Evolutionary conservation across 441 rosid species (phyloP).

Genomic region (Euphorbia celastroides): DNA sequence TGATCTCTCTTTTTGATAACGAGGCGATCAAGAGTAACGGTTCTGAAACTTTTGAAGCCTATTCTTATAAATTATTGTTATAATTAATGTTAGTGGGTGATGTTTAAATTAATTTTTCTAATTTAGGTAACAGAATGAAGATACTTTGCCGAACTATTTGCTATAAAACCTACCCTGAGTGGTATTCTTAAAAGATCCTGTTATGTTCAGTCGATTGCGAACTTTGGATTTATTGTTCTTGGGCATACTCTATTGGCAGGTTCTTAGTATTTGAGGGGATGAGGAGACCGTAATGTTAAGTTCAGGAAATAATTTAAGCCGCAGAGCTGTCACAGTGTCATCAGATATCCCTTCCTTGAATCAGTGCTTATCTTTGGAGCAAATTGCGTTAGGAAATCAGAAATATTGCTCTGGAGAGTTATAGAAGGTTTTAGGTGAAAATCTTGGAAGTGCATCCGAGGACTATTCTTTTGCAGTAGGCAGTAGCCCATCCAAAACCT

Average conservation of each 20-base stretch:
- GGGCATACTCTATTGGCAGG: slow-evolving; percentile 17
- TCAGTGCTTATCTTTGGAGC: slow-evolving; percentile 44
- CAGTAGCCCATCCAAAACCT: slow-evolving; percentile 42
- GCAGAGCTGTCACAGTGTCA: slow-evolving; percentile 41
- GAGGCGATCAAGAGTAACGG: not conserved
- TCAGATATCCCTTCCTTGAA: slow-evolving; percentile 42
- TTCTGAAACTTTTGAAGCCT: not conserved
- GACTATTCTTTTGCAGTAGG: slow-evolving; percentile 45
- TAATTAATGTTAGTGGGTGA: not conserved
- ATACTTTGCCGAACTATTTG: not conserved
- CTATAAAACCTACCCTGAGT: not conserved
- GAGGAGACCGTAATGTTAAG: slow-evolving; percentile 45
- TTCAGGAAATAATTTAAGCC: slow-evolving; percentile 48
- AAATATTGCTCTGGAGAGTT: slow-evolving; percentile 37
- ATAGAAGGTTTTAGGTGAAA: slow-evolving; percentile 42
- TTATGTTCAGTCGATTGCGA: not conserved
- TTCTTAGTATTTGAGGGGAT: slow-evolving; percentile 21
- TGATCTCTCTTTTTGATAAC: not conserved
- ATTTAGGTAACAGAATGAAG: not conserved
- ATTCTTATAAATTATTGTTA: not conserved
- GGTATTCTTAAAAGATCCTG: not conserved
- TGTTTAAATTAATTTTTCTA: not conserved
- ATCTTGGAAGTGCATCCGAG: slow-evolving; percentile 33
- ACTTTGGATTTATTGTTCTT: slow-evolving; percentile 6
- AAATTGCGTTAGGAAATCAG: slow-evolving; percentile 42